Evolutionary conservation across 2,329 filamentous ascomycete species (phyloP).

Genomic region (Fusarium sp.): DNA sequence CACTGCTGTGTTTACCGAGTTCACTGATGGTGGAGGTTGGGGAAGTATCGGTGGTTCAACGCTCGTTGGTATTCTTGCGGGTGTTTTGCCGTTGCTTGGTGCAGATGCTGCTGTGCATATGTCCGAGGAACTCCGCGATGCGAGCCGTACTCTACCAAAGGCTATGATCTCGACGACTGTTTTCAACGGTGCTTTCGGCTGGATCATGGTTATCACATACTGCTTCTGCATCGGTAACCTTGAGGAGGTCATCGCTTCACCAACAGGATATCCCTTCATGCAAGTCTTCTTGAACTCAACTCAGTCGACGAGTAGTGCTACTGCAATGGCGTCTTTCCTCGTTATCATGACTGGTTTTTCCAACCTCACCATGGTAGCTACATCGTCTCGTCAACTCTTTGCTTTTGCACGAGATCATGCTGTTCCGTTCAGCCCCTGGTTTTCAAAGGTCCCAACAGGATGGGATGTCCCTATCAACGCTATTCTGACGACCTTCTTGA

Average conservation of each 20-base stretch:
- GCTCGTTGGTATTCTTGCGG: conserved; percentile 38
- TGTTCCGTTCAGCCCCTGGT: conserved; percentile 41
- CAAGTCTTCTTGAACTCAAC: conserved; percentile 41
- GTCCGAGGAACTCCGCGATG: conserved; percentile 39
- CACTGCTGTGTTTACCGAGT: conserved; percentile 31
- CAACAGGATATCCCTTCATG: conserved; percentile 41
- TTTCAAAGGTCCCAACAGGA: conserved; percentile 25
- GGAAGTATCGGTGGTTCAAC: conserved; percentile 31
- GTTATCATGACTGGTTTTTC: conserved; percentile 41
- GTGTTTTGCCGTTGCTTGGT: conserved; percentile 31
- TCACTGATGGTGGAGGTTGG: conserved; percentile 40
- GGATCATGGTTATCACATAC: conserved; percentile 42
- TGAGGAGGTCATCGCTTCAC: conserved; percentile 30
- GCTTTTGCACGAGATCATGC: conserved; percentile 39
- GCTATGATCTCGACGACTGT: conserved; percentile 38
- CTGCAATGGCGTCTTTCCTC: conserved; percentile 34
- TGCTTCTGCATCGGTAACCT: conserved; percentile 41
- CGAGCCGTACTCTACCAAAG: conserved; percentile 32
- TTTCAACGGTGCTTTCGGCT: conserved; percentile 38
- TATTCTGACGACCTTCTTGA: conserved; percentile 33
- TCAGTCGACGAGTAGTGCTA: conserved; percentile 29
- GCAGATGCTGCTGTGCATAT: conserved; percentile 42
- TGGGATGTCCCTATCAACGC: conserved; percentile 40
- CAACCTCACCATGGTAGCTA: conserved; percentile 40
- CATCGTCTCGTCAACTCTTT: conserved; percentile 38